These are phyloP conservation scores for Beauveria scarabaeidicola DNA, from an alignment of 2,329 filamentous ascomycete species.

Conservation along the genomic window DNA sequence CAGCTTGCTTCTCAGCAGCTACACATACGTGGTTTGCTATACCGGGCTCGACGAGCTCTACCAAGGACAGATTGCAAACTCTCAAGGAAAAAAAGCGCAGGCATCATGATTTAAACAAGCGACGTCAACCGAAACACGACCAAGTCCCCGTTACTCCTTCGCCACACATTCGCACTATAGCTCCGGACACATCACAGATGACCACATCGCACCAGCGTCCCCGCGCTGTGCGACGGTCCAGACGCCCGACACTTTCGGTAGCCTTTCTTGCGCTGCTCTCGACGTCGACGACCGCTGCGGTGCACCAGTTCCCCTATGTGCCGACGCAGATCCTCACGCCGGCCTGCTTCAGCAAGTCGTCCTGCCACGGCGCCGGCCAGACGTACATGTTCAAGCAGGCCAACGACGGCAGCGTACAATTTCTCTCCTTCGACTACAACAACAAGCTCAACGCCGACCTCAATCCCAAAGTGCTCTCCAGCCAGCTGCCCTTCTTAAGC, in stretches of 20 bases:
- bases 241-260: not conserved
- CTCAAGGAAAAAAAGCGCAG: not conserved
- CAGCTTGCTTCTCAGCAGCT: not conserved
- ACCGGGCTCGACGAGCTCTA: not conserved
- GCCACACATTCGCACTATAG: not conserved
- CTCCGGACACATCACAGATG: not conserved
- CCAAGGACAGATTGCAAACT: not conserved
- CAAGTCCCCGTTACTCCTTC: not conserved
- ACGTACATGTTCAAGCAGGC: conserved; percentile 64
- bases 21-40: not conserved
- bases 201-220: not conserved
- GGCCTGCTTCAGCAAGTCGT: conserved; percentile 33
- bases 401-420: conserved; percentile 34
- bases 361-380: conserved; percentile 32
- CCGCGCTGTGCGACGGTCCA: not conserved
- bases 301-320: conserved; percentile 60
- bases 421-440: conserved; percentile 60
- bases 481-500: conserved; percentile 54
- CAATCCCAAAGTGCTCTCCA: conserved; percentile 41
- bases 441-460: conserved; percentile 41
- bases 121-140: not conserved
- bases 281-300: conserved; percentile 17
- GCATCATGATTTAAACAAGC: conserved; percentile 5
- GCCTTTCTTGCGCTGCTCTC: not conserved
- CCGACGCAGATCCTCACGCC: conserved; percentile 64